Percentiles rank a stretch among this genome's conserved stretches.
These are phyloP conservation scores for Erysimum cheiranthoides DNA, from an alignment of 345 rosid species.

Conservation along the genomic window DNA sequence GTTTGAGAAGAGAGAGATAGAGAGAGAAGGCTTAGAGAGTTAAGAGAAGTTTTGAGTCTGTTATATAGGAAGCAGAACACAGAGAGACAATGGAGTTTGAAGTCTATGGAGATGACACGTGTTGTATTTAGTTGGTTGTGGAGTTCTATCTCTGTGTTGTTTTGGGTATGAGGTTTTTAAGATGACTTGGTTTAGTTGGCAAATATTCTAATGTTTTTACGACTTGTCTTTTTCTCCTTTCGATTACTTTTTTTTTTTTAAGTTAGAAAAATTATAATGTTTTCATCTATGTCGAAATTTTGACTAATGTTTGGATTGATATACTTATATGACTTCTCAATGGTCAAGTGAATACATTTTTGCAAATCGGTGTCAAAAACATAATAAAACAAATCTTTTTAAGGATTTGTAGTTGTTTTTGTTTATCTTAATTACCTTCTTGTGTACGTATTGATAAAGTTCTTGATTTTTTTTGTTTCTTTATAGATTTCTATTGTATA, in stretches of 20 bases:
- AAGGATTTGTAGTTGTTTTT: neutral
- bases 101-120: constrained; percentile 50
- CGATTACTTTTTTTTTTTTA: neutral
- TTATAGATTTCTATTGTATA: neutral
- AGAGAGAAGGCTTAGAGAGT: constrained; percentile 15
- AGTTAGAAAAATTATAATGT: neutral
- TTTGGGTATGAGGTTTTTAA: constrained; percentile 24
- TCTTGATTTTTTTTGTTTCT: neutral
- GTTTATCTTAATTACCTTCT: neutral
- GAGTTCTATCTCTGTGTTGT: constrained; percentile 39
- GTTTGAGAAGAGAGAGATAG: neutral
- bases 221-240: constrained; percentile 28
- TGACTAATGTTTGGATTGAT: constrained; percentile 13
- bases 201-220: constrained; percentile 32
- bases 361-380: neutral
- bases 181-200: constrained; percentile 11
- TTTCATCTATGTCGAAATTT: neutral
- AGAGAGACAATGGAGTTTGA: constrained; percentile 23
- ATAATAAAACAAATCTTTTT: constrained; percentile 6
- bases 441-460: neutral
- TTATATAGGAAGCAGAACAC: constrained; percentile 45
- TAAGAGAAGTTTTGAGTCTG: constrained; percentile 32
- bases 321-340: neutral
- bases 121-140: constrained; percentile 49
- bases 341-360: constrained; percentile 10